Base-by-base conservation (phyloP, 768 basidiomycete species). In the Multifurca ochricompacta region DNA sequence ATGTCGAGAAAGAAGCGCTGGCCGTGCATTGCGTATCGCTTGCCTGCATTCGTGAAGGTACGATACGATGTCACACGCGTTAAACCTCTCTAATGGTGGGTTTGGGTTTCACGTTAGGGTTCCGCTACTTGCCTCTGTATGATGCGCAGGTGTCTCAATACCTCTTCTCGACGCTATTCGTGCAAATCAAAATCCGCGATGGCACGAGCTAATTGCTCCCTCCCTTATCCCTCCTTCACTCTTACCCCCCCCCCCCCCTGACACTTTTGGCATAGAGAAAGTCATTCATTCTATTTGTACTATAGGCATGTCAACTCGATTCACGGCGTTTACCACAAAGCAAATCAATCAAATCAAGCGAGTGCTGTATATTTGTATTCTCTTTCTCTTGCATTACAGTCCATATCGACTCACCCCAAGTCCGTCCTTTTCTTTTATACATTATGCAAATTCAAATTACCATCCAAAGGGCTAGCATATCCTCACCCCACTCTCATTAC, bases 101-200 rank as follows among this genome's bases (percentile, higher is more conserved):
- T 21, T 28, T 9, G 41, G 31, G 67, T 68, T 34, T 39, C 14
- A 49, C 44, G 46, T 4, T 41, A 91, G 94, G 95, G 1, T 97
- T 85, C 66, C 82, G 90, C 7, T 89, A 98, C 69, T 68, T 98
- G 5, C 92, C 95, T 0, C 71, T 98, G 32, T 89, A 92, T 63
- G 95, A 98, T 68, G 71, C 79, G 2, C 85, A 93, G 65, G 80
- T 91, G 40, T 85, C 87, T 35, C 91, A 93, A 64, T 89, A 85
- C 64, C 73, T 97, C 46, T 97, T 94, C 69, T 91, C 93, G 21
- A 93, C 93, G n/a, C 74, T 98, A 16, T 96, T 97, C 63, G 83
- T 95, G 19, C 71, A 78, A 51, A 78, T 85, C 42, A 69, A 75
- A 16, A 67, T 91, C 34, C 64, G 68, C 3, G 69, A 74, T 27